Base-by-base conservation (phyloP, 208 protist species). In the Giardia muris region DNA sequence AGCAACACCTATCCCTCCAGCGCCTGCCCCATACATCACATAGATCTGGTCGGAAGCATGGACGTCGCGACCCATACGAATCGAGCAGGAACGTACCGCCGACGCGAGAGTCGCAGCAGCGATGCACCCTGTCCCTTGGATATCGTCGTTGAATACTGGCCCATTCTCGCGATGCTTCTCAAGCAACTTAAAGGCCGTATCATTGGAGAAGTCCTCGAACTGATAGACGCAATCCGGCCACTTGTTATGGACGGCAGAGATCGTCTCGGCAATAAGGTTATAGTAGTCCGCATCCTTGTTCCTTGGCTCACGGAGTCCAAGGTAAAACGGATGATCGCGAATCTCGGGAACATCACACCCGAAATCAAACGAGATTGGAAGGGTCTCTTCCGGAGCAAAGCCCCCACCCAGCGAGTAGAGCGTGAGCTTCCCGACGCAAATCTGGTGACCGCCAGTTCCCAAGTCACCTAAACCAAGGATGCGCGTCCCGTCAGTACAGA, bases 131-230 rank as follows among this genome's bases (percentile, higher is more conserved):
- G 93, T 94, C 4, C 93, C 93, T 92, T 95, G 94, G 86, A 95
- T 95, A 93, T 95, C 95, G 90, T 95, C 95, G 92, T 95, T 95
- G 93, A 95, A 95, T 67, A 92, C 94, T 22, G 93, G 76, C 44
- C 87, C 43, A 2, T 30, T 1, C 19, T 22, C 2, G 0, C 94
- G 30, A 92, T 95, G 95, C 2, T 57, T 86, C 0, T 94, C 67
- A 4, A 96, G 93, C 0, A 96, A 22, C 0, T 1, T 44, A 47
- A 95, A 93, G 19, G 94, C 94, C 67, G 94, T 95, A 76, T 95
- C 94, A n/a, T 94, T 95, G 22, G 92, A 93, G 93, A 96, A 96
- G 92, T 96, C 95, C 91, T 96, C 95, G 48, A 95, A 96, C 90
- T 96, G 95, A 22, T 95, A 67, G 0, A 96, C 90, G 47, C 92